Evolutionary conservation across 2,329 filamentous ascomycete species (phyloP), one percentile per base, ranked within the genome.

Genomic region (Hortaea sp.): DNA sequence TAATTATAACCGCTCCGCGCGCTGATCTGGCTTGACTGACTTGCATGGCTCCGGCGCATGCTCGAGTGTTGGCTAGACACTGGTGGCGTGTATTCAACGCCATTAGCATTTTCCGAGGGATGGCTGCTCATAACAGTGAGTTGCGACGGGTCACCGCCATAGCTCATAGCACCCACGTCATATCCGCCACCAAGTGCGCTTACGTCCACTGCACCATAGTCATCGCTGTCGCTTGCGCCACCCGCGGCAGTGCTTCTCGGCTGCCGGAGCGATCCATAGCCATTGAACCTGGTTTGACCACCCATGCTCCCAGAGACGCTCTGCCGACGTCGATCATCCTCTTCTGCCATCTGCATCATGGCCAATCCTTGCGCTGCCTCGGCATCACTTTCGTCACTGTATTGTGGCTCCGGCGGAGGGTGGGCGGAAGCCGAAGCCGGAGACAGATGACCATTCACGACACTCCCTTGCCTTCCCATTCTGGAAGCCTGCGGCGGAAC

Each of bases 361-460:
- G 85, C 78, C 43, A 94, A 69, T 11, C 92, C 90, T 49, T 87
- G 87, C 35, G 84, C 82, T 13, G 85, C 90, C 64, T 95, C 90
- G 0, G 85, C 81, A 60, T 97, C 90, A 60, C 88, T 94, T 42
- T 94, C 88, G 45, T 90, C 84, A 51, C 73, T 73, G 55, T 74
- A 75, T 5, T 69, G 52, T 7, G 43, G 68, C 49, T 67, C 68
- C 48, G 72, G 70, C 49, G 71, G 69, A 9, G n/a, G 7, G 9
- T 35, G 32, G n/a, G 32, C 32, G 7, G 32, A 9, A 35, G 69
- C 63, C 48, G 65, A 62, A 4, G 65, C 68, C 4, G 70, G 71
- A 4, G 59, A 71, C 7, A 67, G 60, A 50, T 69, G 69, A 2
- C 72, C 74, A 54, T 81, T 63, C 7, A 50, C 37, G 7, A 38